Evolutionary conservation across 345 rosid genomes (phyloP).

Genomic region (Conringia planisiliqua): DNA sequence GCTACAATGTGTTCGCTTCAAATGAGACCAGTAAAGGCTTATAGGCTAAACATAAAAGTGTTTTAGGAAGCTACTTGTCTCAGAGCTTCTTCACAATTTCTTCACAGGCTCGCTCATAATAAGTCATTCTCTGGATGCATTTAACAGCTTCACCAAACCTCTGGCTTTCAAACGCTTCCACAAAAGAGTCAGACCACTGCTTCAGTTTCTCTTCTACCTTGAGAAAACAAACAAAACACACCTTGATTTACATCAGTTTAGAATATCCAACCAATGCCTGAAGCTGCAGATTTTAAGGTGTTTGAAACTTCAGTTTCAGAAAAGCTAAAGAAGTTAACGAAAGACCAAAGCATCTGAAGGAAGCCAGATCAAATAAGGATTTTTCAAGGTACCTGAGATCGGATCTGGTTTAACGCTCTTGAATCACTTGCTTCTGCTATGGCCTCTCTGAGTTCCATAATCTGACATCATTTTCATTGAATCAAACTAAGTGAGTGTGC

Average conservation of each 20-base stretch:
- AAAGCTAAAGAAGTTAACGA: not conserved
- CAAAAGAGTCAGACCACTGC: constrained; percentile 61
- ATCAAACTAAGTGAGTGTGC: not conserved
- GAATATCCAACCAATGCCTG: not conserved
- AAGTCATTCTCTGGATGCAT: constrained; percentile 83
- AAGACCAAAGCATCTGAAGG: not conserved
- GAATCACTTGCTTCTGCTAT: constrained; percentile 75
- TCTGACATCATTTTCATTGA: constrained; percentile 40
- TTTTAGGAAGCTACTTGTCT: constrained; percentile 11
- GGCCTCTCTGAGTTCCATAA: constrained; percentile 90
- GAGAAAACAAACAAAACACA: constrained; percentile 13
- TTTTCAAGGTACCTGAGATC: constrained; percentile 49
- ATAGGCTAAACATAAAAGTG: not conserved
- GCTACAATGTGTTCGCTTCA: not conserved
- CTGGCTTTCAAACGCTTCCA: constrained; percentile 45
- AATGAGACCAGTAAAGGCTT: not conserved
- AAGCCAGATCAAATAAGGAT: not conserved
- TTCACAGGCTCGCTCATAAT: constrained; percentile 71
- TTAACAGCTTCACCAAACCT: constrained; percentile 62
- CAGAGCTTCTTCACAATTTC: constrained; percentile 77
- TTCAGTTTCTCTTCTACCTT: constrained; percentile 68
- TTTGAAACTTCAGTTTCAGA: not conserved
- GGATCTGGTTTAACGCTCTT: constrained; percentile 51
- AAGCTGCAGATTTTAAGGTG: not conserved
- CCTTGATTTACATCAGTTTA: not conserved